These are phyloP conservation scores for Fusarium buxicola DNA, from an alignment of 2,329 filamentous ascomycete genomes.

Conservation along the genomic window DNA sequence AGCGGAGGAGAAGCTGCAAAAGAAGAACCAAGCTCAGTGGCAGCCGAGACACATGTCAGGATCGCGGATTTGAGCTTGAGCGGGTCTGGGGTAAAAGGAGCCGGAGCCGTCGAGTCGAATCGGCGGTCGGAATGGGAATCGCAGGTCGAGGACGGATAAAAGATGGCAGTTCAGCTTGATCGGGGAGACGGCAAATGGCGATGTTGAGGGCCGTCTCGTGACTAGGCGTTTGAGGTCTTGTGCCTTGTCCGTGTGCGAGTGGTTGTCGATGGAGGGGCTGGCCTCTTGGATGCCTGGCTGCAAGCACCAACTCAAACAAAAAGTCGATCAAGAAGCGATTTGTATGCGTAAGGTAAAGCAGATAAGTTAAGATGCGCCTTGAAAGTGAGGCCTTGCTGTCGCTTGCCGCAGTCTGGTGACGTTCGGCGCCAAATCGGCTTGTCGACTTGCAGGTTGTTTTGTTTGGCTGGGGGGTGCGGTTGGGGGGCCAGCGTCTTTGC, in stretches of 20 bases:
- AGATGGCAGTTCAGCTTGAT: not conserved
- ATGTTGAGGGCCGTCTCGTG: slow-evolving; percentile 29
- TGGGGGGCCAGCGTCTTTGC: slow-evolving; percentile 35
- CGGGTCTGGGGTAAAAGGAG: slow-evolving; percentile 30
- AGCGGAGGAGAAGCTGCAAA: slow-evolving; percentile 24
- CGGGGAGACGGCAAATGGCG: not conserved
- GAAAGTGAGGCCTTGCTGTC: slow-evolving; percentile 24
- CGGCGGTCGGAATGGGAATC: slow-evolving; percentile 17
- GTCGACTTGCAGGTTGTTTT: slow-evolving; percentile 21
- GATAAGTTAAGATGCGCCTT: slow-evolving; percentile 24
- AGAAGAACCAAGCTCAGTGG: slow-evolving; percentile 34
- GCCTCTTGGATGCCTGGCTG: slow-evolving; percentile 20
- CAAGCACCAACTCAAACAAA: slow-evolving; percentile 32
- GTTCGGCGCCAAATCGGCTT: slow-evolving; percentile 17
- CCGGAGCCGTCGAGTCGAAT: slow-evolving; percentile 16
- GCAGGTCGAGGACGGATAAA: not conserved
- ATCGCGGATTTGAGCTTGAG: slow-evolving; percentile 19
- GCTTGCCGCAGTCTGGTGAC: slow-evolving; percentile 12
- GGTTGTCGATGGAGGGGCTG: slow-evolving; percentile 1
- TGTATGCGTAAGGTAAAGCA: slow-evolving; percentile 2
- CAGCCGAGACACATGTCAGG: slow-evolving; percentile 47
- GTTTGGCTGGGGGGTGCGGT: slow-evolving; percentile 29
- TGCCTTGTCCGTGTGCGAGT: slow-evolving; percentile 24
- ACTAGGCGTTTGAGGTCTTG: slow-evolving; percentile 29
- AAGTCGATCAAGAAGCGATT: not conserved